phyloP scores from a whole-genome alignment of 1,284 basidiomycete species.

The Rhizoctonia solani region DNA sequence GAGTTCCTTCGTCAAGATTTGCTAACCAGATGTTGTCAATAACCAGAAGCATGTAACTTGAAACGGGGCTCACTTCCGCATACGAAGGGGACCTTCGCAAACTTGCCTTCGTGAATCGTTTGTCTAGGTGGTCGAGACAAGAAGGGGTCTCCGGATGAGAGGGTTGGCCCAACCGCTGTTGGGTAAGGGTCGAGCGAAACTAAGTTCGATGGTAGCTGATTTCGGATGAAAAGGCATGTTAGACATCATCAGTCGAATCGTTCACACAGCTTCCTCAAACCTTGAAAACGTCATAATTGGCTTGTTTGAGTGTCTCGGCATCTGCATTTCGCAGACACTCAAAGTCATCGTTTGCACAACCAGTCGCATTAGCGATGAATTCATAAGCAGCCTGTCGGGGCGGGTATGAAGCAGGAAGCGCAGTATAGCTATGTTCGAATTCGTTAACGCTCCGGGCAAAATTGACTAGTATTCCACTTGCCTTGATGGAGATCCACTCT shows the following conservation, averaged over 20 bases:
- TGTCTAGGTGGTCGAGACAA: constrained; percentile 1
- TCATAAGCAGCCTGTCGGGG: constrained; percentile 20
- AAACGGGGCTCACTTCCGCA: constrained; percentile 41
- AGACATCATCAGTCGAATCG: no score
- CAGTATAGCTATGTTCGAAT: constrained; percentile 9
- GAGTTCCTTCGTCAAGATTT: constrained; percentile 40
- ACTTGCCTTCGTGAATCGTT: constrained; percentile 39
- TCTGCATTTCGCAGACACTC: constrained; percentile 26
- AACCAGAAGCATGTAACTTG: not conserved
- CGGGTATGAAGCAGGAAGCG: constrained; percentile 12
- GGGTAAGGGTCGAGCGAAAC: constrained; percentile 17
- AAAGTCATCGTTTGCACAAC: constrained; percentile 2
- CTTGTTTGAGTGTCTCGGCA: constrained; percentile 2
- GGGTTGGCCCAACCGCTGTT: constrained; percentile 12
- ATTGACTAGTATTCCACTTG: not conserved
- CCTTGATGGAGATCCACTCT: constrained; percentile 34
- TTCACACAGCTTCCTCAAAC: no score
- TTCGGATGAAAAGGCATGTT: not conserved
- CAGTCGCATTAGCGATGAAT: constrained; percentile 27
- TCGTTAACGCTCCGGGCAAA: not conserved
- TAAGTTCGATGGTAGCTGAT: constrained; percentile 6
- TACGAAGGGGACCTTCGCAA: constrained; percentile 47
- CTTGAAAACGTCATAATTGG: constrained; percentile 29
- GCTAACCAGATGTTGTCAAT: not conserved
- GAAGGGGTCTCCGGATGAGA: constrained; percentile 18